Evolutionary conservation across 805 yeast genomes (phyloP), one percentile per base, ranked within the genome.

Genomic region (Wickerhamiella parazyma): DNA sequence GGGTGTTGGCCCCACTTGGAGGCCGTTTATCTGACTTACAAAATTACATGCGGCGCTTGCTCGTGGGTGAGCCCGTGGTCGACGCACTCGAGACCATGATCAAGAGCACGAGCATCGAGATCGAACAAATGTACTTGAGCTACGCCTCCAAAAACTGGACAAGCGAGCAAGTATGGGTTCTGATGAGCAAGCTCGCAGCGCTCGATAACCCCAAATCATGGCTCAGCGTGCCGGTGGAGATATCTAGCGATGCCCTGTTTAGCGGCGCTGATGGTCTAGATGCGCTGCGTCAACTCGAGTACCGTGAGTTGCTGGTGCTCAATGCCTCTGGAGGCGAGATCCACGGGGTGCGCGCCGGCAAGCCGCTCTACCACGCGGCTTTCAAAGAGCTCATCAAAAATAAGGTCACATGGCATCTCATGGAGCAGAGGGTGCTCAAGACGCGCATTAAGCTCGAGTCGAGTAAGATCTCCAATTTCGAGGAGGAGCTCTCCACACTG

Each of bases 11-110:
- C 21, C 93, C 94, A 10, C 63, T 91, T 21, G 98, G 98, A 17
- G 98, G 98, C 33, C 75, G 98, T 49, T 81, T 89, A 87, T 69
- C 86, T 36, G 98, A 91, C 59, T 67, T 91, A 41, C 95, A 91
- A 61, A 79, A 89, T 22, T 86, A 84, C 62, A 80, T 80, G 1
- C 73, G 97, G 57, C 79, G 97, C 41, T 73, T 91, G 14, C 77
- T 77, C 53, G 76, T 89, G 1, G 98, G 98, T 6, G 98, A 91
- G 57, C 58, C 73, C 6, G 93, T 95, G 2, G 54, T 63, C 8
- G 80, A 72, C 41, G 96, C 97, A 0, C 63, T 85, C 36, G 62
- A 70, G 2, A 87, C 84, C 50, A 82, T 91, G 80, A 72, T 85
- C 4, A 70, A 69, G 20, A 95, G 86, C 60, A 78, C 95, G 0